Evolutionary conservation across 108 stramenopile species (phyloP).

Genomic region (Skeletonema costatum): DNA sequence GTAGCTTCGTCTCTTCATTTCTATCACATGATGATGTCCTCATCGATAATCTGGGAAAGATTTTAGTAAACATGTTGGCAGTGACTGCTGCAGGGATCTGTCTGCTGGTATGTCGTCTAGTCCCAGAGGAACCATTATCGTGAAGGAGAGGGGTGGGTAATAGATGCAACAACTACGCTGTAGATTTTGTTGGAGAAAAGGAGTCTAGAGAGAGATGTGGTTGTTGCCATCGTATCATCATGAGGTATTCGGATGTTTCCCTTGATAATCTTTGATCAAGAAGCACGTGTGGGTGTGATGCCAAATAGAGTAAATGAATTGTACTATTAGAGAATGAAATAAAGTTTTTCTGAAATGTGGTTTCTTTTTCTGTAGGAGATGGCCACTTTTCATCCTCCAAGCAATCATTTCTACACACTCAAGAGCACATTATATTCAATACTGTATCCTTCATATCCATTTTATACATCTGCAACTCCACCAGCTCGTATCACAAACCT

Average conservation of each 20-base stretch:
- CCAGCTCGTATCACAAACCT: constrained; percentile 10
- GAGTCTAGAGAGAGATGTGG: background rate
- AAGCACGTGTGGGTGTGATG: background rate
- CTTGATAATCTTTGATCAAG: background rate
- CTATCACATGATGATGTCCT: background rate
- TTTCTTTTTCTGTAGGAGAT: background rate
- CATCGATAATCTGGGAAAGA: background rate
- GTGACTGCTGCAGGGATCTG: background rate
- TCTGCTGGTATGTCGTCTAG: background rate
- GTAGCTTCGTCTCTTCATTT: background rate
- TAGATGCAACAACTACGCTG: background rate
- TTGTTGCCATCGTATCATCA: background rate
- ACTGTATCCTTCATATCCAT: background rate
- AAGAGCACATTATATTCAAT: too few species aligned
- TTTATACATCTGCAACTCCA: constrained; percentile 27
- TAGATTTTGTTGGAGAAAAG: background rate
- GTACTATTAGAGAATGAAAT: background rate
- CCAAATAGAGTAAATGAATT: background rate
- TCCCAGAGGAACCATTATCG: background rate
- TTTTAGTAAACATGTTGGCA: background rate
- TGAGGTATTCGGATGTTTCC: background rate
- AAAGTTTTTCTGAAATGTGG: background rate
- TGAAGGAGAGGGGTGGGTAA: background rate
- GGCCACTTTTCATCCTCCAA: background rate
- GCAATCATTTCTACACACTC: background rate